Conservation (phyloP, 2,329 filamentous ascomycete species). For the Boeremia lycopersici region DNA sequence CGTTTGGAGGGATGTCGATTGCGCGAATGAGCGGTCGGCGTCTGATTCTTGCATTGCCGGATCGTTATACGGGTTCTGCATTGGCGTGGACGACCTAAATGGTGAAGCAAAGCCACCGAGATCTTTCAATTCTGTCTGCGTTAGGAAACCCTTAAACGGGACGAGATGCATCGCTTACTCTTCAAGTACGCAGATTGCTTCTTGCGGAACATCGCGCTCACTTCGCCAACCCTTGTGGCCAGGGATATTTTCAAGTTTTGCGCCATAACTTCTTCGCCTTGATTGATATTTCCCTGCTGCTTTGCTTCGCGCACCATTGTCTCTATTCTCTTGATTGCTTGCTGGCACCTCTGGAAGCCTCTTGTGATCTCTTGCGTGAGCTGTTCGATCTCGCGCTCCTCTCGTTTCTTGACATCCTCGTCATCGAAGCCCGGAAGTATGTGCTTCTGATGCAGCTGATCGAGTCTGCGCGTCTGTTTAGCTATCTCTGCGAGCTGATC, state of each 20-base stretch:
- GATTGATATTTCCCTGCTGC: conserved; percentile 72
- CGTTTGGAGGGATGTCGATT: conserved; percentile 83
- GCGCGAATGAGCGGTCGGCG: conserved; percentile 88
- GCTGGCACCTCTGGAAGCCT: conserved; percentile 87
- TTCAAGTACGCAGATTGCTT: conserved; percentile 97
- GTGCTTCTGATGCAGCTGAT: conserved; percentile 95
- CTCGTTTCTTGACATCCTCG: conserved; percentile 82
- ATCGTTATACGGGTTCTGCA: conserved; percentile 73
- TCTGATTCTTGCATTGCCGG: conserved; percentile 88
- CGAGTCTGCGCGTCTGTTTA: conserved; percentile 80
- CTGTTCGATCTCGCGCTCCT: conserved; percentile 88
- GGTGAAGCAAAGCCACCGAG: conserved; percentile 57
- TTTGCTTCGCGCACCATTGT: conserved; percentile 82
- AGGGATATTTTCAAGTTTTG: conserved; percentile 93
- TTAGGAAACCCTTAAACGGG: conserved; percentile 18
- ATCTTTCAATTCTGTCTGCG: conserved; percentile 48
- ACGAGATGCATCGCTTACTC: conserved; percentile 61
- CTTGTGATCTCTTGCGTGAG: conserved; percentile 90
- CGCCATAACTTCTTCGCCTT: conserved; percentile 92
- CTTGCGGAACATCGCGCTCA: conserved; percentile 90
- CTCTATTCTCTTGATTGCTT: conserved; percentile 85
- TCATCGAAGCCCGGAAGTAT: conserved; percentile 96
- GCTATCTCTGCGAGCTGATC: conserved; percentile 81
- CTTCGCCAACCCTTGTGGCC: conserved; percentile 85
- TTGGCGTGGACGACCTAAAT: conserved; percentile 52